phyloP scores from a whole-genome alignment of 2,329 filamentous ascomycete species.

The Cordyceps tenuipes region DNA sequence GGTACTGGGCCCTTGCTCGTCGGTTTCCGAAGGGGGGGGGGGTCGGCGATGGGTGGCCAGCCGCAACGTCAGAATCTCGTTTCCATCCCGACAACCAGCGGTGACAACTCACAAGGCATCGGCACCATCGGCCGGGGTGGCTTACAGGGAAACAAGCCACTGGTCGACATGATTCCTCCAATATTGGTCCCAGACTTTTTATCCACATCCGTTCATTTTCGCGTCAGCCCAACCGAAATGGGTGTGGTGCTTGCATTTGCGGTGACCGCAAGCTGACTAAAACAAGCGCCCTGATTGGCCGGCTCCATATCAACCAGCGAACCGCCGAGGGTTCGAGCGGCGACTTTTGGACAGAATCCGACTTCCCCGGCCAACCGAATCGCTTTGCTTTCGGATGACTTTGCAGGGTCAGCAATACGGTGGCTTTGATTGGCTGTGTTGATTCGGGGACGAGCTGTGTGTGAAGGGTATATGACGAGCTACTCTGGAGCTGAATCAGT shows the following conservation, averaged over 20 bases:
- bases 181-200: not conserved
- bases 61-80: not conserved
- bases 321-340: not conserved
- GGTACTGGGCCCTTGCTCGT: not conserved
- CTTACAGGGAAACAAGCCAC: not conserved
- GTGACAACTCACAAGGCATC: not conserved
- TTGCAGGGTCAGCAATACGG: constrained; percentile 4
- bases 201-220: not conserved
- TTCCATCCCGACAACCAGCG: not conserved
- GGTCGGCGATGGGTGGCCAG: not conserved
- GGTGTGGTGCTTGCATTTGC: not conserved
- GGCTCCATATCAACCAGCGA: not conserved
- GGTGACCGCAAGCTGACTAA: constrained; percentile 22
- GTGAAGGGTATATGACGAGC: constrained; percentile 7
- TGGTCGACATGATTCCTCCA: not conserved
- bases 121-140: constrained; percentile 1
- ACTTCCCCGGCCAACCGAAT: constrained; percentile 8
- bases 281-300: constrained; percentile 23
- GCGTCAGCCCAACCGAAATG: not conserved
- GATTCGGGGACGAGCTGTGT: not conserved
- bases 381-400: constrained; percentile 4
- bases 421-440: constrained; percentile 1
- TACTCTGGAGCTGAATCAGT: not conserved
- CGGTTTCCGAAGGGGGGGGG: too few species aligned
- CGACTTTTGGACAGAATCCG: not conserved